A percentile compares a stretch with the other conserved stretches of the same genome.
These are phyloP conservation scores for Fusarium nygamai DNA, from an alignment of 2,329 filamentous ascomycete species.

Conservation along the genomic window DNA sequence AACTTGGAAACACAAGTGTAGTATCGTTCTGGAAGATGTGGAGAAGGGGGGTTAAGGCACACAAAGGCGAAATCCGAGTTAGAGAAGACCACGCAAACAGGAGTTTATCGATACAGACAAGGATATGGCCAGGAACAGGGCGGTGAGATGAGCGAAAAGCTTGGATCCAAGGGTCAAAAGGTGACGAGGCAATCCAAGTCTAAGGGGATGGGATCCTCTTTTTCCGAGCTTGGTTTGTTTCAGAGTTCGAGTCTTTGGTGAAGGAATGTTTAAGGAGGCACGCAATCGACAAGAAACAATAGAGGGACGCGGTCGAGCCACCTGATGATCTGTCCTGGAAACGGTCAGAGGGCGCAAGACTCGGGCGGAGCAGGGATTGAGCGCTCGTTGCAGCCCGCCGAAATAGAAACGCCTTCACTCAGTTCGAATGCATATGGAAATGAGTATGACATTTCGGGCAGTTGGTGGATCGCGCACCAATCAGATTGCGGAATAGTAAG, in stretches of 20 bases:
- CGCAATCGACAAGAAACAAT: slow-evolving; percentile 26
- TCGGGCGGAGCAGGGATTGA: slow-evolving; percentile 39
- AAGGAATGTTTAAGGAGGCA: slow-evolving; percentile 19
- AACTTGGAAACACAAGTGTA: slow-evolving; percentile 33
- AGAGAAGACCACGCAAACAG: slow-evolving; percentile 16
- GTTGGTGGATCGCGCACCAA: background rate
- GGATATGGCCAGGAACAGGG: slow-evolving; percentile 38
- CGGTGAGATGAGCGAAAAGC: slow-evolving; percentile 38
- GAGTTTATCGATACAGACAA: slow-evolving; percentile 22
- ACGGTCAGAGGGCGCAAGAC: slow-evolving; percentile 39
- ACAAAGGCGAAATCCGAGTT: slow-evolving; percentile 40
- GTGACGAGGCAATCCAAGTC: slow-evolving; percentile 30
- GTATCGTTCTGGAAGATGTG: slow-evolving; percentile 50
- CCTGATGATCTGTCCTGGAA: slow-evolving; percentile 31
- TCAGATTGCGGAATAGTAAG: slow-evolving; percentile 1
- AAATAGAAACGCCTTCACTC: slow-evolving; percentile 1
- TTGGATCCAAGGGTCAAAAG: slow-evolving; percentile 34
- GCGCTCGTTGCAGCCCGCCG: slow-evolving; percentile 35
- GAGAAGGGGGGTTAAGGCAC: slow-evolving; percentile 40
- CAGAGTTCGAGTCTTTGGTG: slow-evolving; percentile 27
- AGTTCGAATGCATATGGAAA: slow-evolving; percentile 6
- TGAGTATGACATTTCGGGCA: slow-evolving; percentile 4
- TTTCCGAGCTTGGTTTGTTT: slow-evolving; percentile 38
- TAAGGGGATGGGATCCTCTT: slow-evolving; percentile 30
- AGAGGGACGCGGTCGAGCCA: slow-evolving; percentile 34